Base-by-base conservation (phyloP, 345 rosid species). In the Noccaea caerulescens region DNA sequence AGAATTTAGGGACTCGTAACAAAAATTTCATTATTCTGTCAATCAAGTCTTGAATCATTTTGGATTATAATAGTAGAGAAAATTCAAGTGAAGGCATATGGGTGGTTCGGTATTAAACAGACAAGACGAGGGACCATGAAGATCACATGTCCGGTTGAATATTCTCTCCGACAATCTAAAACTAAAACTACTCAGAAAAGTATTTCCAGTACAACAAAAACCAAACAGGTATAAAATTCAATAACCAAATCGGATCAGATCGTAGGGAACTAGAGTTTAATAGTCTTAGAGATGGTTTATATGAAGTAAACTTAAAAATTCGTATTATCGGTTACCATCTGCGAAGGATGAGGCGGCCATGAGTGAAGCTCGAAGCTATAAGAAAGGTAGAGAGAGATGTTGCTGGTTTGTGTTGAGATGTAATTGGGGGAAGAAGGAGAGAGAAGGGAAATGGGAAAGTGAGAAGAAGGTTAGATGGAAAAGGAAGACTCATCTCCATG, bases 291-390 rank as follows among this genome's bases (percentile, higher is more conserved):
- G 32, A 49, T 46, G 42, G 42, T 25, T 38, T 52, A 1, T 54
- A 2, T 16, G 11, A 33, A 43, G 46, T 27, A 6, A 27, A 46
- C 12, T 57, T 27, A 20, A 27, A 72, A 18, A 7, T 3, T 3
- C 51, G 36, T 39, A 14, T 5, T 0, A 14, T 33, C 0, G 7
- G 51, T 68, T 75, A 75, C 78, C 78, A 7, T 75, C 78, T 36
- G n/a, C 38, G 37, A 52, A 38, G 9, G 79, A 68, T 1, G 69
- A 68, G 58, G 74, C 69, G 30, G 73, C 74, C 79, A 75, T 75
- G 64, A 68, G 79, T 75, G 69, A 75, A 75, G 69, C 69, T 68
- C 51, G 58, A 61, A 68, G 79, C 58, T 54, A 13, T 10, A 3
- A 45, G 56, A 52, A 11, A 69, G 42, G 49, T 51, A 41, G 20